Base-by-base conservation (phyloP, 768 basidiomycete species). In the Mrakia blollopis region DNA sequence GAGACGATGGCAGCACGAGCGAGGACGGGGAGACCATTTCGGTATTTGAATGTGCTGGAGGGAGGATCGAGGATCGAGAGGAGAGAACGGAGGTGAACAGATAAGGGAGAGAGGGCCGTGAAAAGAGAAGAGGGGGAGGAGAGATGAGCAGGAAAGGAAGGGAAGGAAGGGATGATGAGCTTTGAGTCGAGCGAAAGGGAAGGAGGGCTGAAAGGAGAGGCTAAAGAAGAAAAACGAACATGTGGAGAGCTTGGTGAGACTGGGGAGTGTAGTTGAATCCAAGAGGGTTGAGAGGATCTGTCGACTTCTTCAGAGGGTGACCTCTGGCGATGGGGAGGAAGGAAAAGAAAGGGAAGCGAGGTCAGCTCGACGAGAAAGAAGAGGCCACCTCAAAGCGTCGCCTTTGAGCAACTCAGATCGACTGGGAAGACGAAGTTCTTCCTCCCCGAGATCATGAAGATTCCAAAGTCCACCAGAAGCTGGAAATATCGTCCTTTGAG, bases 1-100 rank as follows among this genome's bases (percentile, higher is more conserved):
- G 91, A 92, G 80, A 98, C 87, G 83, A 96, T 88, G 69, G 88
- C 85, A 90, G 98, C 94, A 79, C 87, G 81, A 72, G 85, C 86
- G 78, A 99, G 86, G 30, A 98, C 93, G 8, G 94, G 92, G 41
- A 88, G 86, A 83, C 97, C 92, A 80, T 93, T 89, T 70, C 96
- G 88, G 85, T 96, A 95, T 85, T 99, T 99, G 79, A 98, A 89
- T 71, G 90, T 18, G 86, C 86, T 6, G 81, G 79, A 0, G 94
- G 94, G 62, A 25, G 7, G 80, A 5, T 81, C 81, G n/a, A 83
- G 81, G 41, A 94, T 94, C 39, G 93, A 89, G 25, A 25, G n/a
- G 39, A 16, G 28, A n/a, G 11, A n/a, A n/a, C 5, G 9, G 44
- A 21, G 14, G 30, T 37, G 50, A 21, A 2, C 6, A 32, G 25